These are phyloP conservation scores for Kwoniella shivajii DNA, from an alignment of 1,284 basidiomycete genomes.

Conservation along the genomic window DNA sequence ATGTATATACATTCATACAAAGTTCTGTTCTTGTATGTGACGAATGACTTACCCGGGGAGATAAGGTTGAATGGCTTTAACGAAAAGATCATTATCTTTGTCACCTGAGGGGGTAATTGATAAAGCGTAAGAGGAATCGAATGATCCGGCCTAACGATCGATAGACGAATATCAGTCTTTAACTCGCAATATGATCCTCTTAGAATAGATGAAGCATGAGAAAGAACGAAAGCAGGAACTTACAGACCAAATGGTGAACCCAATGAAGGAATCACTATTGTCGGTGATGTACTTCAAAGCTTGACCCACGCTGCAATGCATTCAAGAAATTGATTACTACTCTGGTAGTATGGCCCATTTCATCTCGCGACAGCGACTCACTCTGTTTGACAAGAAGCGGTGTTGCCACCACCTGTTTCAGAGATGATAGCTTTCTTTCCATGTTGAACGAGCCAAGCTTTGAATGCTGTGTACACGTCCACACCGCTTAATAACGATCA, in stretches of 20 bases:
- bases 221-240: slow-evolving; percentile 3
- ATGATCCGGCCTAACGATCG: slow-evolving; percentile 38
- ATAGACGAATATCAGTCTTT: too few relatives aligned
- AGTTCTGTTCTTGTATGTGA: too few relatives aligned
- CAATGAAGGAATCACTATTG: slow-evolving; percentile 57
- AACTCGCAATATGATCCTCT: too few relatives aligned
- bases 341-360: background rate
- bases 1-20: too few relatives aligned
- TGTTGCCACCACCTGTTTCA: slow-evolving; percentile 64
- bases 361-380: slow-evolving; percentile 3
- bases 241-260: slow-evolving; percentile 60
- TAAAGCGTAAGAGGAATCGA: slow-evolving; percentile 37
- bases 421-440: slow-evolving; percentile 63
- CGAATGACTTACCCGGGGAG: slow-evolving; percentile 28
- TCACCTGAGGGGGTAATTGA: slow-evolving; percentile 34
- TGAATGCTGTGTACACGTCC: slow-evolving; percentile 57
- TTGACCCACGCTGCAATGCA: slow-evolving; percentile 37
- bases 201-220: background rate
- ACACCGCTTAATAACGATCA: slow-evolving; percentile 56
- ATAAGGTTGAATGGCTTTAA: slow-evolving; percentile 37
- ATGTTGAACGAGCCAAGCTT: slow-evolving; percentile 58
- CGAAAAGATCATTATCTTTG: slow-evolving; percentile 35
- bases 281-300: slow-evolving; percentile 60
- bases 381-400: slow-evolving; percentile 32
- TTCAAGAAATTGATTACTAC: background rate